phyloP scores from a whole-genome alignment of 768 basidiomycete genomes.

The Suillus brevipes region DNA sequence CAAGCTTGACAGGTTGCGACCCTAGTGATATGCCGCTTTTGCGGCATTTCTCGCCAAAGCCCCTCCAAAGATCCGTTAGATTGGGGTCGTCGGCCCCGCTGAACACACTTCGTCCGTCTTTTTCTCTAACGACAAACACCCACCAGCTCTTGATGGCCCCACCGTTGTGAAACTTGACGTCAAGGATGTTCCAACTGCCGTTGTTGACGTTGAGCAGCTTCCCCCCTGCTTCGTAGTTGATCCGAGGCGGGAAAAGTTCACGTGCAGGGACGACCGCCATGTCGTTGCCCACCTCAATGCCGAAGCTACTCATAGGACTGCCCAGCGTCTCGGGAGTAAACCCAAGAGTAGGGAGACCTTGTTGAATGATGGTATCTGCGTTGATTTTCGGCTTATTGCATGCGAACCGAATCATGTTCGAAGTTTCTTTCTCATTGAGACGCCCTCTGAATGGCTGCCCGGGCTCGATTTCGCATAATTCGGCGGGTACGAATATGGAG shows the following conservation, averaged over 20 bases:
- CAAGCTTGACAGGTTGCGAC: conserved; percentile 37
- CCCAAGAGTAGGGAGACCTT: conserved; percentile 61
- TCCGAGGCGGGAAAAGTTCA: conserved; percentile 56
- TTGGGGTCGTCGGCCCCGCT: conserved; percentile 39
- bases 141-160: conserved; percentile 59
- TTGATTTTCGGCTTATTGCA: conserved; percentile 64
- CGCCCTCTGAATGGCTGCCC: conserved; percentile 62
- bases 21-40: conserved; percentile 47
- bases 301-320: conserved; percentile 51
- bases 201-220: conserved; percentile 44
- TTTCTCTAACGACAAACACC: conserved; percentile 54
- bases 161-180: conserved; percentile 65
- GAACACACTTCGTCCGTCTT: conserved; percentile 46
- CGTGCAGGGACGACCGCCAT: conserved; percentile 70
- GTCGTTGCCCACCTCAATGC: conserved; percentile 49
- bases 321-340: conserved; percentile 39
- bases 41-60: conserved; percentile 56
- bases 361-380: conserved; percentile 53
- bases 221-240: conserved; percentile 53
- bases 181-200: conserved; percentile 77
- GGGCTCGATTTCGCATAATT: conserved; percentile 64
- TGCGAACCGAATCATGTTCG: conserved; percentile 67
- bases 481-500: conserved; percentile 57
- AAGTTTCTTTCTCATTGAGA: conserved; percentile 58
- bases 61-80: conserved; percentile 45